These are phyloP conservation scores for Aquilaria agallochum DNA, from an alignment of 441 rosid species.

Conservation along the genomic window DNA sequence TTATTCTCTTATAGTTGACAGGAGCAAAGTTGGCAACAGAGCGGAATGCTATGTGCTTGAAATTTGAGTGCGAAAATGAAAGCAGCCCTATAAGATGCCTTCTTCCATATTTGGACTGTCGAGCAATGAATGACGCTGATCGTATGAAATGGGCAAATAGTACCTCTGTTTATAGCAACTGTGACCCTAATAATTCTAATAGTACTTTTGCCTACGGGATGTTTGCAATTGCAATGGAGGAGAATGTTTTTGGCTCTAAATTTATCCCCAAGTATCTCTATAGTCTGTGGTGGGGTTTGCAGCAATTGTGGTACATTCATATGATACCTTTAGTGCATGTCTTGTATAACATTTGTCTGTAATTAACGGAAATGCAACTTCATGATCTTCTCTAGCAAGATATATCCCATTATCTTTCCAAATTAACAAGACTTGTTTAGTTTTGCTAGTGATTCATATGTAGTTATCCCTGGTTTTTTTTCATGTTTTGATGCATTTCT, in stretches of 20 bases:
- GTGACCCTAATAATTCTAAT: constrained; percentile 37
- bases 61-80: constrained; percentile 56
- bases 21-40: constrained; percentile 75
- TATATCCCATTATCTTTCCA: background rate
- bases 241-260: constrained; percentile 45
- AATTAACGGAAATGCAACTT: background rate
- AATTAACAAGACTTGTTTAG: background rate
- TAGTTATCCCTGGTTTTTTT: background rate
- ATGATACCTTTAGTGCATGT: background rate
- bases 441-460: background rate
- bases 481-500: constrained; percentile 10
- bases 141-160: constrained; percentile 47
- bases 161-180: constrained; percentile 50
- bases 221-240: constrained; percentile 52
- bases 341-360: background rate
- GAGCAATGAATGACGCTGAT: constrained; percentile 21
- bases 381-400: no score
- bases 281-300: constrained; percentile 92
- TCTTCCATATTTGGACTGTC: constrained; percentile 52
- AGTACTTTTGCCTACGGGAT: constrained; percentile 53
- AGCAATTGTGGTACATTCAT: constrained; percentile 61
- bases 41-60: constrained; percentile 80
- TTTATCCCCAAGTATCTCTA: constrained; percentile 73
- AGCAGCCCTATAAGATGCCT: constrained; percentile 34
- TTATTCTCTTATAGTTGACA: constrained; percentile 49